Evolutionary conservation across 2,329 filamentous ascomycete species (phyloP), one percentile per base, ranked within the genome.

Genomic region (Mycocentrospora acerina): DNA sequence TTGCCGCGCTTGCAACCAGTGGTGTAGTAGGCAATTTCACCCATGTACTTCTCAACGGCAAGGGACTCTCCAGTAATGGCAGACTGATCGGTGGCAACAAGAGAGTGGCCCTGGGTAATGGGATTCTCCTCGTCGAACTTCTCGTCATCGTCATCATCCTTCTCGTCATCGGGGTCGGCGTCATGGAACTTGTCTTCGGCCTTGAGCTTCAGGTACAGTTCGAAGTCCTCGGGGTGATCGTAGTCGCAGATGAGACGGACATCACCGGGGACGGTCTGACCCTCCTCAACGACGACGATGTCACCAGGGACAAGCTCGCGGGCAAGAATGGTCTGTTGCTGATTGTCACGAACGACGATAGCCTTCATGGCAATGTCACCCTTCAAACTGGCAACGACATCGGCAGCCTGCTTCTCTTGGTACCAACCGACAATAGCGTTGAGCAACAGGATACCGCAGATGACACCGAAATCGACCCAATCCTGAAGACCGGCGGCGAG

Each of bases 1-100:
- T 87, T 87, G 61, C 85, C 85, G 65, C 85, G 84, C 79, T 88
- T 89, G 77, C 85, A 88, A 58, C 85, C 85, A 49, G 85, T 88
- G 46, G 85, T 88, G 75, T 88, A 88, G 77, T 86, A 88, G 63
- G 84, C 77, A 46, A 78, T 73, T 60, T 88, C 85, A 46, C 83
- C 82, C 80, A 89, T 86, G 73, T 85, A 86, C 72, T 86, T 86
- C 71, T 86, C 83, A 48, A 88, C 85, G 52, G 85, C 85, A 52
- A 88, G 81, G 45, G 85, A 89, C 70, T 88, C 85, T 72, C 85
- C 85, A 56, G 85, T 88, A 70, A 89, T 88, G 69, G 85, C 85
- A 63, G 85, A 88, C 73, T 88, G 85, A 74, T 89, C 85, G 57
- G 81, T 80, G 51, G 85, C 85, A 60, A 88, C 73, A 53, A 88